Base-by-base conservation (phyloP, 768 basidiomycete species). In the Mycena kentingensis region DNA sequence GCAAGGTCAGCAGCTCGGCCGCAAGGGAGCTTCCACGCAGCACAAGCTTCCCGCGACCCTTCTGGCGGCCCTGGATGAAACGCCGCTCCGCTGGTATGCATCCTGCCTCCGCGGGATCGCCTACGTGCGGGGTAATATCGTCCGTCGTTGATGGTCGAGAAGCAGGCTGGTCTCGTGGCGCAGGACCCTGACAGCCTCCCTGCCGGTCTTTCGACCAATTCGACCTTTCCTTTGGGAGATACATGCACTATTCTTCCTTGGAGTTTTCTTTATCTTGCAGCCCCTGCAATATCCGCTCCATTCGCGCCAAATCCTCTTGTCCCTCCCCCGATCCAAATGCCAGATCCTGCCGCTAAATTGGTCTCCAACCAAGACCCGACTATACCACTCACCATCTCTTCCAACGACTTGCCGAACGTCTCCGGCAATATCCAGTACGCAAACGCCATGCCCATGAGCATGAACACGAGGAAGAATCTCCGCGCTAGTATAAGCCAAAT, bases 351-450 rank as follows among this genome's bases (percentile, higher is more conserved):
- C 16, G 27, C 13, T 32, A 16, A 45, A n/a, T 13, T 13, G 10
- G 2, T 13, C 16, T 18, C 0, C 13, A 1, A 27, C 5, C n/a
- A n/a, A n/a, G n/a, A n/a, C n/a, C n/a, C n/a, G n/a, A n/a, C n/a
- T n/a, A n/a, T n/a, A n/a, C n/a, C n/a, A n/a, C n/a, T n/a, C n/a
- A 59, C 66, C 66, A 67, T 67, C 52, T 67, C 66, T 34, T 67
- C 66, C 21, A 67, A 51, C 4, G 66, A 66, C 55, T 67, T 66
- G 8, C 65, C 62, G 34, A 62, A 63, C 24, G 66, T 67, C 45
- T 67, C 66, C 6, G 66, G 66, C n/a, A 67, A 56, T 25, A 66
- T 61, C 57, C 65, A 63, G 36, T 59, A 60, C 52, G 64, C 53
- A 21, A 63, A 67, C 31, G 61, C 49, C 12, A 65, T 67, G 5